phyloP scores from a whole-genome alignment of 768 basidiomycete genomes.

The Gelatoporia subvermispora region DNA sequence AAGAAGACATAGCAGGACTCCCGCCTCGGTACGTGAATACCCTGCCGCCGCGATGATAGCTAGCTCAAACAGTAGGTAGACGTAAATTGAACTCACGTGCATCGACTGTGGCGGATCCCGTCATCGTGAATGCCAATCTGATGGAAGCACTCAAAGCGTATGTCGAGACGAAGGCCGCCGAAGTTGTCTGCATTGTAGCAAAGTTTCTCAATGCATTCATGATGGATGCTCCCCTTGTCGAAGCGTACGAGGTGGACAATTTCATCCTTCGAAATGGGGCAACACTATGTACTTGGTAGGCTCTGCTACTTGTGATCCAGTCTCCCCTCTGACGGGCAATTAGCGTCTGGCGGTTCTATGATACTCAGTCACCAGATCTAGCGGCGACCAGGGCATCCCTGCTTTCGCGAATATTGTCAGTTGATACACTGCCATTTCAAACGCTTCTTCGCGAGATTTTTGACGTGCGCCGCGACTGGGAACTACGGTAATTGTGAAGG shows the following conservation, averaged over 20 bases:
- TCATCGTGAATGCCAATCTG: constrained; percentile 55
- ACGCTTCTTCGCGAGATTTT: constrained; percentile 40
- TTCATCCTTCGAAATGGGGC: constrained; percentile 62
- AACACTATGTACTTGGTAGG: constrained; percentile 57
- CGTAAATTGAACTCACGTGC: constrained; percentile 41
- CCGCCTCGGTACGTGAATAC: constrained; percentile 48
- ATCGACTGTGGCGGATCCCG: constrained; percentile 45
- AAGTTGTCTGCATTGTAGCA: constrained; percentile 47
- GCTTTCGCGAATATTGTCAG: constrained; percentile 53
- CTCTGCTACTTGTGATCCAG: not conserved
- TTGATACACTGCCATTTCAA: constrained; percentile 61
- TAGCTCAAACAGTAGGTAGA: too few species aligned
- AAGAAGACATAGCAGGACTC: constrained; percentile 44
- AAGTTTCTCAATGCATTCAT: constrained; percentile 62
- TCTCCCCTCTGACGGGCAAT: not conserved
- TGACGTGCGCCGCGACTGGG: constrained; percentile 35
- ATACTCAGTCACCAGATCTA: constrained; percentile 52
- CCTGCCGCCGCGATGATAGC: too few species aligned
- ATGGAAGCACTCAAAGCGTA: constrained; percentile 51
- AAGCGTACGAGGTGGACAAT: constrained; percentile 67
- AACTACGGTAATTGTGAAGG: constrained; percentile 42
- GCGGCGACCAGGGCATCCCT: constrained; percentile 49
- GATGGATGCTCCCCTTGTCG: constrained; percentile 54
- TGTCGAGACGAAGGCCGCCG: constrained; percentile 41
- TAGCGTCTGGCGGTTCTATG: constrained; percentile 70